phyloP scores from a whole-genome alignment of 768 basidiomycete species.

The Flagelloscypha sp. region DNA sequence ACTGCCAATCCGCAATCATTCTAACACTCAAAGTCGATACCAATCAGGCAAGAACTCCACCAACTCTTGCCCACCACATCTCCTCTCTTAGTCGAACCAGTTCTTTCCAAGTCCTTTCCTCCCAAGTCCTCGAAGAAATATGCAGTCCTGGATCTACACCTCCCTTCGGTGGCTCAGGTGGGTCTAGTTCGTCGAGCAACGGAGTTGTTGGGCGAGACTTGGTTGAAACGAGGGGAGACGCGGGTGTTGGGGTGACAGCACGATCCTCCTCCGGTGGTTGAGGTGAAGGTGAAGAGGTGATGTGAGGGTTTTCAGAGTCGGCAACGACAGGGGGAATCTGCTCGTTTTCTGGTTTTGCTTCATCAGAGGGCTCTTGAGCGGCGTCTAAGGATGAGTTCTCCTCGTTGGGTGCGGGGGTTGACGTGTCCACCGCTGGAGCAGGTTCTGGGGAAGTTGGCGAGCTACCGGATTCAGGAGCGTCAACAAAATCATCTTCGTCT shows the following conservation, averaged over 20 bases:
- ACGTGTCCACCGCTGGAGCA: too few relatives aligned
- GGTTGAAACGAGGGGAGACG: conserved; percentile 5
- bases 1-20: conserved; percentile 4
- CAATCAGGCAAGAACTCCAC: conserved; percentile 27
- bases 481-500: too few relatives aligned
- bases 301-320: too few relatives aligned
- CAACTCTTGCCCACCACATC: conserved; percentile 82
- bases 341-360: too few relatives aligned
- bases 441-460: too few relatives aligned
- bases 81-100: conserved; percentile 64
- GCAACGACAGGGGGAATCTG: too few relatives aligned
- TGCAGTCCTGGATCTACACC: conserved; percentile 20
- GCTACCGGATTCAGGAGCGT: too few relatives aligned
- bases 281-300: conserved; percentile 16
- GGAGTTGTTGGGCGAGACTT: neutral
- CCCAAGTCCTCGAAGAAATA: conserved; percentile 74
- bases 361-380: too few relatives aligned
- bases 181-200: conserved; percentile 8
- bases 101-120: conserved; percentile 81
- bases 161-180: conserved; percentile 6
- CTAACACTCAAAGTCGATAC: neutral
- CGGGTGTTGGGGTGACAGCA: conserved; percentile 1
- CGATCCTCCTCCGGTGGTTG: conserved; percentile 4
- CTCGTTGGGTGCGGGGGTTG: too few relatives aligned
- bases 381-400: too few relatives aligned